Evolutionary conservation across 1,284 basidiomycete genomes (phyloP).

Genomic region (Chalciporus sp.): DNA sequence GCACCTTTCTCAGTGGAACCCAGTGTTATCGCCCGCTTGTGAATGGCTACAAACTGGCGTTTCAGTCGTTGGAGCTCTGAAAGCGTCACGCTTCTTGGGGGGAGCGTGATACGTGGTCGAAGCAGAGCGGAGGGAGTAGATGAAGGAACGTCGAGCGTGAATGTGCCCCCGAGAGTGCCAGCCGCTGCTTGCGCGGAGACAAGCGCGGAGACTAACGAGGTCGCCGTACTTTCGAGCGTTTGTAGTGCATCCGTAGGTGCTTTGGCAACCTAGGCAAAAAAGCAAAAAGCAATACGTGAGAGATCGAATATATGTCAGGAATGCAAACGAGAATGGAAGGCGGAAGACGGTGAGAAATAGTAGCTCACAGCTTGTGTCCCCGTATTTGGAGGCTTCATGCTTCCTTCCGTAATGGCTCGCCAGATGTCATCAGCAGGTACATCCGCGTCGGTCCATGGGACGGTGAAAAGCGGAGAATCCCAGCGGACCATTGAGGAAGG

Average conservation of each 20-base stretch:
- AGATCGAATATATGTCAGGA: neutral
- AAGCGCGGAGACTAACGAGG: constrained; percentile 67
- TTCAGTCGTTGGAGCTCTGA: constrained; percentile 87
- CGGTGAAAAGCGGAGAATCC: constrained; percentile 93
- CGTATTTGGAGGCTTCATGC: constrained; percentile 84
- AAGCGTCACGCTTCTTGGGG: constrained; percentile 71
- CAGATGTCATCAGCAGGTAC: constrained; percentile 79
- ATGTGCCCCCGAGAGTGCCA: constrained; percentile 51
- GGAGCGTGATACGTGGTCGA: constrained; percentile 48
- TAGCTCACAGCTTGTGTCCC: constrained; percentile 74
- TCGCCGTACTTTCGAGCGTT: constrained; percentile 73
- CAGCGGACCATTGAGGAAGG: constrained; percentile 96
- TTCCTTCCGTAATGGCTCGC: constrained; percentile 78
- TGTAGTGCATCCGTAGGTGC: constrained; percentile 84
- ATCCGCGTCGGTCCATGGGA: constrained; percentile 74
- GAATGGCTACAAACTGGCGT: constrained; percentile 84
- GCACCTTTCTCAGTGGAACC: constrained; percentile 79
- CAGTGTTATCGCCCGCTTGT: constrained; percentile 85
- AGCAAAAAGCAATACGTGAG: neutral
- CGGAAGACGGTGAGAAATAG: neutral
- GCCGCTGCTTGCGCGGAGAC: constrained; percentile 56
- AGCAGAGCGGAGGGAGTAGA: constrained; percentile 35
- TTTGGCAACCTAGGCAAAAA: constrained; percentile 60
- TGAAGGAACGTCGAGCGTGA: constrained; percentile 47
- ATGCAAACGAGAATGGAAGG: constrained; percentile 26